These are phyloP conservation scores for Talaromyces thailandensis DNA, from an alignment of 495 filamentous ascomycete species.

Conservation along the genomic window DNA sequence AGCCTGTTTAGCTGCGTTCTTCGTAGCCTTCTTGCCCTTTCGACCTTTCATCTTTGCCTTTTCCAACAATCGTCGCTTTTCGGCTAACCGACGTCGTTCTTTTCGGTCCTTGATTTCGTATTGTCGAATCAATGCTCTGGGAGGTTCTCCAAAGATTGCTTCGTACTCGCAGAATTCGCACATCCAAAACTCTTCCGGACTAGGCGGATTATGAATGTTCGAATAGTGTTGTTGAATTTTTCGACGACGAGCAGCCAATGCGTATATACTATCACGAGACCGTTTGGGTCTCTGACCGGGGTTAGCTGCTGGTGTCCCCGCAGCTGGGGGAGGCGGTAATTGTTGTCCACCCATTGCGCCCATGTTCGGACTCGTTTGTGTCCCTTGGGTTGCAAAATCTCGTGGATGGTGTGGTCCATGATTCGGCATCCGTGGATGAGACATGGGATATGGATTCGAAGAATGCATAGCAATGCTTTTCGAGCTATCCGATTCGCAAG, in stretches of 20 bases:
- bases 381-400: slow-evolving; percentile 47
- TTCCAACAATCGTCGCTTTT: slow-evolving; percentile 77
- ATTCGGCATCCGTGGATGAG: slow-evolving; percentile 23
- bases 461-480: slow-evolving; percentile 49
- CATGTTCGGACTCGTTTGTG: slow-evolving; percentile 52
- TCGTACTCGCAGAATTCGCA: slow-evolving; percentile 92
- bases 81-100: slow-evolving; percentile 69
- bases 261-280: slow-evolving; percentile 48
- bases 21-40: slow-evolving; percentile 66
- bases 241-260: slow-evolving; percentile 55
- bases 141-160: slow-evolving; percentile 73
- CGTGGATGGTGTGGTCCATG: slow-evolving; percentile 21
- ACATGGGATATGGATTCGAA: slow-evolving; percentile 18
- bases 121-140: slow-evolving; percentile 75
- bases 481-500: slow-evolving; percentile 66
- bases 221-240: slow-evolving; percentile 60
- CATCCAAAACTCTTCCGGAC: slow-evolving; percentile 76
- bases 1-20: slow-evolving; percentile 52
- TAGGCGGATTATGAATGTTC: slow-evolving; percentile 69
- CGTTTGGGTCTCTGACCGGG: slow-evolving; percentile 48
- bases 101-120: slow-evolving; percentile 93
- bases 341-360: slow-evolving; percentile 21
- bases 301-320: slow-evolving; percentile 20
- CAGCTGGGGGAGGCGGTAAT: slow-evolving; percentile 27
- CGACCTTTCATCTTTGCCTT: slow-evolving; percentile 93